Conservation (phyloP, 495 filamentous ascomycete genomes). For the Penicillium salamii region DNA sequence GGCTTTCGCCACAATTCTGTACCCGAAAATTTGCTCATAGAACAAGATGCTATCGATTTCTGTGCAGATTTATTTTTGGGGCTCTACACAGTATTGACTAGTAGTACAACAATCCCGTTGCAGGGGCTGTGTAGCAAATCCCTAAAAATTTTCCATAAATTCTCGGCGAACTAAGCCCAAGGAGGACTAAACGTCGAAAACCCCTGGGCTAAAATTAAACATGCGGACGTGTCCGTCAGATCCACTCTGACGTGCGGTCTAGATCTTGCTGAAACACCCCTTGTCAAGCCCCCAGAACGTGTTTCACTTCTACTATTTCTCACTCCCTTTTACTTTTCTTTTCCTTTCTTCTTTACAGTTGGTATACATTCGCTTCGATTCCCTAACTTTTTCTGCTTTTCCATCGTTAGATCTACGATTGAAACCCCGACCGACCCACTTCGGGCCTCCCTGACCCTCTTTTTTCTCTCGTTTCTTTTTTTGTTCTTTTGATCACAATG, state of each 20-base stretch:
- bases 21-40: too few species aligned
- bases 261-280: conserved; percentile 7
- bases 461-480: conserved; percentile 7
- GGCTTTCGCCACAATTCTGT: too few species aligned
- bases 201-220: conserved; percentile 12
- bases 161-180: background rate
- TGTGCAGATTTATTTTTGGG: too few species aligned
- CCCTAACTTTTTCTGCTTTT: background rate
- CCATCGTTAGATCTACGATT: background rate
- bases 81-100: too few species aligned
- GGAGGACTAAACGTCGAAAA: too few species aligned
- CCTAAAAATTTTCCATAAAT: background rate
- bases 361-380: background rate
- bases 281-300: background rate
- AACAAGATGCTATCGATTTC: too few species aligned
- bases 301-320: conserved; percentile 6
- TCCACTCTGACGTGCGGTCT: conserved; percentile 5
- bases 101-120: too few species aligned
- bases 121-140: background rate
- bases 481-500: conserved; percentile 8
- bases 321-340: conserved; percentile 6
- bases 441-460: background rate
- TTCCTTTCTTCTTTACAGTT: background rate
- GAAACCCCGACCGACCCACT: background rate
- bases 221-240: conserved; percentile 9